Conservation (phyloP, 371 early-diverging fungal species). For the Mucor indicus region DNA sequence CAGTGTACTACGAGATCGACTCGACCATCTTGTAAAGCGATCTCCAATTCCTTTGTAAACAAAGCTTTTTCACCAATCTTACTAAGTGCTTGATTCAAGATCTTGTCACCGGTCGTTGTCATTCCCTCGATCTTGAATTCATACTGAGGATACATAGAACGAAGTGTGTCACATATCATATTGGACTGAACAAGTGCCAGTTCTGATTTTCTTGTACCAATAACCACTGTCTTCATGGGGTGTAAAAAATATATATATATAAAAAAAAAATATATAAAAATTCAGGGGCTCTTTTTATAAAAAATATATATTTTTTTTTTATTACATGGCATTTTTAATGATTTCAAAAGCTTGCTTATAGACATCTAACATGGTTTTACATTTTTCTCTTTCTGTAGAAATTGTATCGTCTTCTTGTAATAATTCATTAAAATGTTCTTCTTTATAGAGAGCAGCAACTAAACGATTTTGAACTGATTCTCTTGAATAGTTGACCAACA, state of each 20-base stretch:
- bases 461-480: slow-evolving; percentile 81
- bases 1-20: slow-evolving; percentile 95
- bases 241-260: slow-evolving; percentile 1
- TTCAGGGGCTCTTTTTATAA: too few relatives aligned
- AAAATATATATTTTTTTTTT: slow-evolving; percentile 1
- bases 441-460: slow-evolving; percentile 84
- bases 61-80: slow-evolving; percentile 93
- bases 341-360: slow-evolving; percentile 83
- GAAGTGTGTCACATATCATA: slow-evolving; percentile 62
- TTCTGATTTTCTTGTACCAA: slow-evolving; percentile 88
- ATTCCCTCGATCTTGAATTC: slow-evolving; percentile 70
- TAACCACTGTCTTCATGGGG: slow-evolving; percentile 13
- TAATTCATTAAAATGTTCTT: slow-evolving; percentile 69
- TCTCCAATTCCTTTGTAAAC: slow-evolving; percentile 94
- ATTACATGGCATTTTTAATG: slow-evolving; percentile 68
- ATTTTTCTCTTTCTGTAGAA: slow-evolving; percentile 77
- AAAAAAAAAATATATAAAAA: too few relatives aligned
- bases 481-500: slow-evolving; percentile 75
- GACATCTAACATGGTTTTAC: slow-evolving; percentile 76
- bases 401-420: slow-evolving; percentile 83
- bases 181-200: slow-evolving; percentile 89
- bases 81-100: slow-evolving; percentile 79
- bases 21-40: slow-evolving; percentile 66
- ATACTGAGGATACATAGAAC: slow-evolving; percentile 38
- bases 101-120: slow-evolving; percentile 88